A percentile compares a stretch with the other conserved stretches of the same genome.
Conservation (phyloP, 2,329 filamentous ascomycete genomes). For the Aureobasidium sp. region DNA sequence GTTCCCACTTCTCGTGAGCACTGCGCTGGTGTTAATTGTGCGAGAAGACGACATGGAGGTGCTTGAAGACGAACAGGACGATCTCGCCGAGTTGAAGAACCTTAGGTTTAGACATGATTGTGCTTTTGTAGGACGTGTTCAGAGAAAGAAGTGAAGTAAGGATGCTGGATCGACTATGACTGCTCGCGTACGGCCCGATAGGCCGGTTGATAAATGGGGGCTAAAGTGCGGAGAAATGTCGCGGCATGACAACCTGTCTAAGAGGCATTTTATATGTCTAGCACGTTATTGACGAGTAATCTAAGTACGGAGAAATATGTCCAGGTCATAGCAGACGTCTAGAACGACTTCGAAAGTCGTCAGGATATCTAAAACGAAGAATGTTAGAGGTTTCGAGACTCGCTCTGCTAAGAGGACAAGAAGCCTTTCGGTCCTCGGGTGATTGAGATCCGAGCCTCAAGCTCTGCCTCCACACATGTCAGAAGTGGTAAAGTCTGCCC, state of each 20-base stretch:
- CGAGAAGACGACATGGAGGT: background rate
- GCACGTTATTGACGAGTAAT: background rate
- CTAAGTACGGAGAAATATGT: background rate
- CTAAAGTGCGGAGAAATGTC: background rate
- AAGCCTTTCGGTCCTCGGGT: background rate
- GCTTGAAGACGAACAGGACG: conserved; percentile 41
- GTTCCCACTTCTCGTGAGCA: conserved; percentile 57
- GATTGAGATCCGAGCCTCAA: background rate
- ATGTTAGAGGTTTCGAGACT: background rate
- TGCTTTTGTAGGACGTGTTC: background rate
- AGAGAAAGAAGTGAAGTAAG: background rate
- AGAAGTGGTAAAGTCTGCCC: no score
- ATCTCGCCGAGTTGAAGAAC: conserved; percentile 56
- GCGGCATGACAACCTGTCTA: background rate
- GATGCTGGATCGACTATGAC: background rate
- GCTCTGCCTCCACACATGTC: background rate
- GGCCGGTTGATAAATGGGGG: background rate
- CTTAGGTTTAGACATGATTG: conserved; percentile 42
- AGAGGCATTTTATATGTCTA: background rate
- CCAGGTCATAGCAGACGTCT: background rate
- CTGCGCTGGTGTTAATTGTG: conserved; percentile 29
- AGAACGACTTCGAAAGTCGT: background rate
- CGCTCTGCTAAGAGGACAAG: background rate
- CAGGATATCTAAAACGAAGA: no score
- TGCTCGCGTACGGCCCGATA: background rate